Conservation (phyloP, 108 stramenopile genomes). For the Seminavis robusta region DNA sequence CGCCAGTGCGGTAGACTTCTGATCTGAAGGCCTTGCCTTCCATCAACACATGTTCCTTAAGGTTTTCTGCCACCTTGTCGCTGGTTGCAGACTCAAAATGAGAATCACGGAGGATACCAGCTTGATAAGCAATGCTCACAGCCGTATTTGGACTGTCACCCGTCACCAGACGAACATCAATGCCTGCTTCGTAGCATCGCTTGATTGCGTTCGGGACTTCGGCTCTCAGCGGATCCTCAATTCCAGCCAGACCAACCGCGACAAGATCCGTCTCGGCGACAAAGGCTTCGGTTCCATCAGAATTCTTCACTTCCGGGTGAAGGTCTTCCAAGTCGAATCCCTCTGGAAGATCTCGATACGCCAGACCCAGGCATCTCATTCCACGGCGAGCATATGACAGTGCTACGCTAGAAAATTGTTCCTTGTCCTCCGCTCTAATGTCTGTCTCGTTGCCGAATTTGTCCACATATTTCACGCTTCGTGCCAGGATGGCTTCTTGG, state of each 20-base stretch:
- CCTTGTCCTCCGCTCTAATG: conserved; percentile 28
- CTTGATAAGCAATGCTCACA: conserved; percentile 90
- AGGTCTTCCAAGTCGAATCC: conserved; percentile 57
- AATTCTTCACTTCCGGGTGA: conserved; percentile 46
- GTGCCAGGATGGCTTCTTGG: conserved; percentile 63
- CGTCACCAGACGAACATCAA: conserved; percentile 98
- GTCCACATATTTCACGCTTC: conserved; percentile 39
- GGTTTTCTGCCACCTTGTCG: conserved; percentile 62
- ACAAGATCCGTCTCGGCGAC: conserved; percentile 65
- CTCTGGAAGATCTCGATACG: conserved; percentile 71
- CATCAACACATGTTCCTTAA: conserved; percentile 80
- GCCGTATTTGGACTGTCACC: conserved; percentile 96
- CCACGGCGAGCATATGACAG: conserved; percentile 70
- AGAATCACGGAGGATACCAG: conserved; percentile 71
- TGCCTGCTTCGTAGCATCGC: conserved; percentile 82
- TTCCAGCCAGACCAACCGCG: conserved; percentile 87
- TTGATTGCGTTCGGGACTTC: conserved; percentile 91
- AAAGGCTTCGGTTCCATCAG: conserved; percentile 68
- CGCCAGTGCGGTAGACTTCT: conserved; percentile 55
- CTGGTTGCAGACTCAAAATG: conserved; percentile 52
- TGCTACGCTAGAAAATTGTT: conserved; percentile 31
- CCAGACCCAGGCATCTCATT: conserved; percentile 80
- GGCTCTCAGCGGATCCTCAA: conserved; percentile 93
- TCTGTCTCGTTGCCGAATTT: conserved; percentile 19
- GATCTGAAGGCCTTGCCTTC: conserved; percentile 71